Percentiles rank a stretch among this genome's conserved stretches.
Conservation (phyloP, 148 eudicot genomes). For the Spergularia bocconei region DNA sequence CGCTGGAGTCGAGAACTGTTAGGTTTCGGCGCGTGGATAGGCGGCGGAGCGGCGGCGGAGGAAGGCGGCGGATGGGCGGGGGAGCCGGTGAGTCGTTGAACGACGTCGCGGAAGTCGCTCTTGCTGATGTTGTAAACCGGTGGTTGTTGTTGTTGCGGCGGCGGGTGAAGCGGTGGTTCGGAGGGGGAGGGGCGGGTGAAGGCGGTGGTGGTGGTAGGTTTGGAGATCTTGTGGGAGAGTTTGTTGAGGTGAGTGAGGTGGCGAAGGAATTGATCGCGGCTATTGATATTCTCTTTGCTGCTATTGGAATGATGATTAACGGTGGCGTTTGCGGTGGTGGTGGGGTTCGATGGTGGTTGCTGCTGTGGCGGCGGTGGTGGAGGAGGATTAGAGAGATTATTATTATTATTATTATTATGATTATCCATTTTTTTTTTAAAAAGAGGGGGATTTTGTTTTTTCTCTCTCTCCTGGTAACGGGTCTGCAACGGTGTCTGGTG, state of each 20-base stretch:
- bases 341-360: background rate
- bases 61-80: slow-evolving; percentile 62
- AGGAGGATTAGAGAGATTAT: slow-evolving; percentile 6
- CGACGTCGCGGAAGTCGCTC: slow-evolving; percentile 84
- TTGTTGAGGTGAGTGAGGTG: slow-evolving; percentile 61
- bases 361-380: background rate
- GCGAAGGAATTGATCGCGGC: slow-evolving; percentile 41
- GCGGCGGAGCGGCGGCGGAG: slow-evolving; percentile 32
- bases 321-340: background rate
- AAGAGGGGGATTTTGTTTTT: background rate
- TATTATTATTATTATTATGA: background rate
- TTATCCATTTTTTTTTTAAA: slow-evolving; percentile 33
- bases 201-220: slow-evolving; percentile 30
- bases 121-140: slow-evolving; percentile 91
- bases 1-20: slow-evolving; percentile 75
- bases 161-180: slow-evolving; percentile 5
- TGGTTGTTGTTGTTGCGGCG: slow-evolving; percentile 54
- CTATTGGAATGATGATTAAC: background rate
- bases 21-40: slow-evolving; percentile 41
- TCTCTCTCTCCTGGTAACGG: background rate
- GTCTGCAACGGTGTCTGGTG: slow-evolving; percentile 11
- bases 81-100: slow-evolving; percentile 85
- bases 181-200: background rate
- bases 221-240: slow-evolving; percentile 74
- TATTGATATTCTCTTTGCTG: background rate